Percentiles rank a stretch among this genome's conserved stretches.
phyloP scores from a whole-genome alignment of 768 basidiomycete genomes.

The Aureoboletus auriporus region DNA sequence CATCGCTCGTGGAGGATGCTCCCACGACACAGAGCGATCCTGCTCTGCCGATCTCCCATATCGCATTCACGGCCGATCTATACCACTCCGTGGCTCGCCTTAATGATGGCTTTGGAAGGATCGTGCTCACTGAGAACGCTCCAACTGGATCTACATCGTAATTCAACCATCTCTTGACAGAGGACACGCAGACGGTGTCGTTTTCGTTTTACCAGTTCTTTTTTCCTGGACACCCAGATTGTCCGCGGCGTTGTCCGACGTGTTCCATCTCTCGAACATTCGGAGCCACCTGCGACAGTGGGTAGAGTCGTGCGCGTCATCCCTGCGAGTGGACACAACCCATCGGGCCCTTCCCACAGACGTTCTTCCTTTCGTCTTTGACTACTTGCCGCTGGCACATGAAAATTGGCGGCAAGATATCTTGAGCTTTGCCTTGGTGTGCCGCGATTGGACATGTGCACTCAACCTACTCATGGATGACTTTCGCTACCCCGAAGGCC shows the following conservation, averaged over 20 bases:
- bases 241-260: background rate
- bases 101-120: background rate
- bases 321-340: background rate
- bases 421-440: conserved; percentile 7
- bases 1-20: too few species aligned
- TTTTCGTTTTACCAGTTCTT: conserved; percentile 7
- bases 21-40: too few species aligned
- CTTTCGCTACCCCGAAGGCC: background rate
- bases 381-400: background rate
- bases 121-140: background rate
- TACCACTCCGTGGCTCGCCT: too few species aligned
- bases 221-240: background rate
- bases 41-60: too few species aligned
- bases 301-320: conserved; percentile 3
- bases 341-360: too few species aligned
- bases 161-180: conserved; percentile 2
- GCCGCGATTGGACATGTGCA: conserved; percentile 10
- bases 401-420: conserved; percentile 5
- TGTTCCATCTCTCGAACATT: background rate
- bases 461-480: conserved; percentile 8
- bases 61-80: too few species aligned
- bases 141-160: background rate
- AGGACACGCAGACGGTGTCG: conserved; percentile 11
- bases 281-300: background rate
- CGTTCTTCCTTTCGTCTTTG: conserved; percentile 6